Conservation (phyloP, 805 yeast genomes). For the Wickerhamiella australiensis region DNA sequence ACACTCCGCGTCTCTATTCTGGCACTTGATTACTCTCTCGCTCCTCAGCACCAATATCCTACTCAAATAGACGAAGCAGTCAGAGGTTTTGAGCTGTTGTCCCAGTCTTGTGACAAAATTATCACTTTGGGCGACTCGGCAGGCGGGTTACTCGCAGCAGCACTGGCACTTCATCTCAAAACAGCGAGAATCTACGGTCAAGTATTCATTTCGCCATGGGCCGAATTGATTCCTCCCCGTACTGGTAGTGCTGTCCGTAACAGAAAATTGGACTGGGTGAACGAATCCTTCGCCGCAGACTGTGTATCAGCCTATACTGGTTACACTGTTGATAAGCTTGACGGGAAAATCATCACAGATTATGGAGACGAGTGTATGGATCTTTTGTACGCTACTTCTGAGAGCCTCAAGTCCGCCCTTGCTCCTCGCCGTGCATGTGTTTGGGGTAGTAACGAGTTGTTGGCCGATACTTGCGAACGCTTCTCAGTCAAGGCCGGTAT, state of each 20-base stretch:
- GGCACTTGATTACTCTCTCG: slow-evolving; percentile 25
- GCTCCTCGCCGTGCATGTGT: neutral
- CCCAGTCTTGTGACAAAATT: slow-evolving; percentile 17
- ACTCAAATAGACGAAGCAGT: slow-evolving; percentile 20
- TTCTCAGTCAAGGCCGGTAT: slow-evolving; percentile 7
- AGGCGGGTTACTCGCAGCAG: slow-evolving; percentile 22
- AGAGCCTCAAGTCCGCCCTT: neutral
- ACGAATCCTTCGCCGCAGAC: neutral
- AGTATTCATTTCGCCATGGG: slow-evolving; percentile 5
- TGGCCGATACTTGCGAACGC: slow-evolving; percentile 3
- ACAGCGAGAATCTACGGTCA: neutral
- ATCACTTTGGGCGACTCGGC: slow-evolving; percentile 26
- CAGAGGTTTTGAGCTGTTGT: slow-evolving; percentile 16
- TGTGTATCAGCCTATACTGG: slow-evolving; percentile 1
- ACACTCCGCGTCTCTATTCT: slow-evolving; percentile 19
- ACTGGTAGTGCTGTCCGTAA: neutral
- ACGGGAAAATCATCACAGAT: neutral
- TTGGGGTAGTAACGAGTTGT: slow-evolving; percentile 7
- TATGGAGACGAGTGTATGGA: neutral
- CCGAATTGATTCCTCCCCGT: neutral
- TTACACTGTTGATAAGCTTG: neutral
- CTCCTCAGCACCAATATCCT: slow-evolving; percentile 21
- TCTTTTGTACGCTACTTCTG: neutral
- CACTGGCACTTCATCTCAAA: neutral
- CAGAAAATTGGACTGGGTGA: slow-evolving; percentile 2